Evolutionary conservation across 805 yeast genomes (phyloP), one percentile per base, ranked within the genome.

Genomic region (Metschnikowia sp.): DNA sequence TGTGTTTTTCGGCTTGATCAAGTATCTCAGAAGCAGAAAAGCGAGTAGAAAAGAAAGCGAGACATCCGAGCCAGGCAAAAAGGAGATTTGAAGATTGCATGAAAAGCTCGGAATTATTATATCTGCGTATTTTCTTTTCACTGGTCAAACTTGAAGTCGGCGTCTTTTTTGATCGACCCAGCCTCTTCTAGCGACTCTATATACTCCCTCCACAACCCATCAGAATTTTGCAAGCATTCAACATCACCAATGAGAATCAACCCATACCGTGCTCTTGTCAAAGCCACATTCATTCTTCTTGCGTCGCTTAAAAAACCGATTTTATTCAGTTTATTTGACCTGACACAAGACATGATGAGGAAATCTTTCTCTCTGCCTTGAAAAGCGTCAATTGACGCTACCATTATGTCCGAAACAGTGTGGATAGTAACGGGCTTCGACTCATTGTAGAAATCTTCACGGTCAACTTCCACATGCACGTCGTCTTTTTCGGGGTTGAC

Each of bases 251-350:
- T 41, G 19, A 56, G 48, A 13, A 87, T 75, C 52, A 89, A 65
- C 5, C 96, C 96, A 60, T 81, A 88, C 62, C 79, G 84, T 26
- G 96, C 96, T 66, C 97, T 81, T 1, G 96, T 89, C 42, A 89
- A 72, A 4, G 96, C 96, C 48, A 90, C 97, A 63, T 89, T 89
- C 61, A 89, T 65, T 69, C 97, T 84, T 61, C 96, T 76, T 22
- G 90, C 88, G 58, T 89, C 96, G 53, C 83, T 79, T 62, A 89
- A 74, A 66, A 90, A 89, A 7, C 97, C 97, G 56, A 90, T 86
- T 10, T 79, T 78, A 51, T 82, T 84, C 45, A 75, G 75, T 28
- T 81, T 83, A 61, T 89, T 89, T 26, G 95, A 86, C 52, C 83
- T 63, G 26, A 78, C 82, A 58, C 82, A 77, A 6, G 81, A 76